A percentile compares a stretch with the other conserved stretches of the same genome.
phyloP scores from a whole-genome alignment of 1,284 basidiomycete species.

The Gastroboletus turbinatus region DNA sequence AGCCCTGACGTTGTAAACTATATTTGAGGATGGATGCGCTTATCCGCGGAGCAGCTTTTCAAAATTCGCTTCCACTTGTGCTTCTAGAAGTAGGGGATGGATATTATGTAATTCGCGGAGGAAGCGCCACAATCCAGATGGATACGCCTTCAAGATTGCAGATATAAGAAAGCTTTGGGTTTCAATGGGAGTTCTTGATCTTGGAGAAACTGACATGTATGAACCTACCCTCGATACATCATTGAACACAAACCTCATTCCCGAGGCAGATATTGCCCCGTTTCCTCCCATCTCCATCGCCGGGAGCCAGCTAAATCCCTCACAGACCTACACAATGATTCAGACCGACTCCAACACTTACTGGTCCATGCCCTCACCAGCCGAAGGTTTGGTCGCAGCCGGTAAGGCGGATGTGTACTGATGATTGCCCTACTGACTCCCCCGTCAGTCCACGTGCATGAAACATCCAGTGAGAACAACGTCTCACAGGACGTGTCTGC shows the following conservation, averaged over 20 bases:
- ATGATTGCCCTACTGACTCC: not conserved
- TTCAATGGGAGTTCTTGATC: not conserved
- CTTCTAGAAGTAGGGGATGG: not conserved
- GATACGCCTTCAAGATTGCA: not conserved
- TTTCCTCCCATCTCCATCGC: not conserved
- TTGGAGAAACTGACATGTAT: slow-evolving; percentile 2
- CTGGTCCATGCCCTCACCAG: not conserved
- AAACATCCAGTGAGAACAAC: not conserved
- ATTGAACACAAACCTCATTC: not conserved
- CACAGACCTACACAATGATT: not conserved
- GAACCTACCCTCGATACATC: not conserved
- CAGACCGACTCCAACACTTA: not conserved
- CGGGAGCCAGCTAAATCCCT: not conserved
- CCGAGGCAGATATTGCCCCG: not conserved
- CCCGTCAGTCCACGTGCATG: not conserved
- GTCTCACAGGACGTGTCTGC: not conserved
- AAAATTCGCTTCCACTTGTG: not conserved
- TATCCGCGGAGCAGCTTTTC: not conserved
- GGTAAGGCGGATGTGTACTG: not conserved
- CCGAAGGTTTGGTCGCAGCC: not conserved
- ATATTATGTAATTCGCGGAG: not conserved
- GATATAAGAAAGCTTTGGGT: slow-evolving; percentile 5
- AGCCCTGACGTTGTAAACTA: not conserved
- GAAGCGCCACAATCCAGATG: not conserved
- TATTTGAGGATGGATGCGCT: not conserved